phyloP scores from a whole-genome alignment of 2,329 filamentous ascomycete species.

The Aspergillus tamarii region DNA sequence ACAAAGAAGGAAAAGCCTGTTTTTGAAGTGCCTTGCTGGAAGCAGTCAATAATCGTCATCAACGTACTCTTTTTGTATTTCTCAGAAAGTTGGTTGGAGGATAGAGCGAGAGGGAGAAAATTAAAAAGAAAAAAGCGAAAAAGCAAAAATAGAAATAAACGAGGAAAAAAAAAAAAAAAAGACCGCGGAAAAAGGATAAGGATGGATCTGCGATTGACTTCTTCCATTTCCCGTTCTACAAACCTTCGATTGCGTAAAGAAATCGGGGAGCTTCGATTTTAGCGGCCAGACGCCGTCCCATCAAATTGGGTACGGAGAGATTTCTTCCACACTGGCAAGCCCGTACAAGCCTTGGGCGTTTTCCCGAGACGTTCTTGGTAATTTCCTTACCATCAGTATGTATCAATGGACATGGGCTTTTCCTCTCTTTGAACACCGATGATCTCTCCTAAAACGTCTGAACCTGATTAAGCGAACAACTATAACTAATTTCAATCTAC shows the following conservation, averaged over 20 bases:
- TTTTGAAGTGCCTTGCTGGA: constrained; percentile 4
- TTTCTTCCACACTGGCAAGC: constrained; percentile 9
- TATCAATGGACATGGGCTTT: neutral
- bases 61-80: neutral
- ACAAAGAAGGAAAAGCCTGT: neutral
- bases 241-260: constrained; percentile 28
- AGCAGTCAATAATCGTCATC: constrained; percentile 6
- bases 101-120: neutral
- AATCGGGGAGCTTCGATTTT: constrained; percentile 9
- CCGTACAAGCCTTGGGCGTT: neutral
- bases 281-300: constrained; percentile 20
- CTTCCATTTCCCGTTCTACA: constrained; percentile 30
- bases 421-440: neutral
- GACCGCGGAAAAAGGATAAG: neutral
- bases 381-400: neutral
- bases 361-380: neutral
- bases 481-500: neutral
- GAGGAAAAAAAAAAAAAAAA: neutral
- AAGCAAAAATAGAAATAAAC: neutral
- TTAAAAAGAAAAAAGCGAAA: neutral
- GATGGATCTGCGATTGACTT: constrained; percentile 27
- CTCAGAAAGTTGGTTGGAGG: neutral
- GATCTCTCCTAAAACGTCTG: neutral
- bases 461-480: neutral
- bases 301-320: constrained; percentile 19